These are phyloP conservation scores for Pleurostoma richardsiae DNA, from an alignment of 2,329 filamentous ascomycete genomes.

Conservation along the genomic window DNA sequence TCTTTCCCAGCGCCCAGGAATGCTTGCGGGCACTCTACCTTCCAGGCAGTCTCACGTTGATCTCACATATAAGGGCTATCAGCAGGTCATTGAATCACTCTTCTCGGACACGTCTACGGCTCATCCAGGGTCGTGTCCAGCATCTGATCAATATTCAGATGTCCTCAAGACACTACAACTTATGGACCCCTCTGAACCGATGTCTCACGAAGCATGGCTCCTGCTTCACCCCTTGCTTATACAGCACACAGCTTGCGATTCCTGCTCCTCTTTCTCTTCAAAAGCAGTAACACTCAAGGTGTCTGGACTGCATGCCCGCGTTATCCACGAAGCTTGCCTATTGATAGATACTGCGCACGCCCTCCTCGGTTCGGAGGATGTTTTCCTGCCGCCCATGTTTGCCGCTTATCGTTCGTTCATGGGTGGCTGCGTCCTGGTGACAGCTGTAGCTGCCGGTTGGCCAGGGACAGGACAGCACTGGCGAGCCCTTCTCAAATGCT, in stretches of 20 bases:
- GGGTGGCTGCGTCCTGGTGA: conserved; percentile 3
- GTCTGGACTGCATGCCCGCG: conserved; percentile 1
- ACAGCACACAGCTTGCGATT: conserved; percentile 1
- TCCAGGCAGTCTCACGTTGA: no score
- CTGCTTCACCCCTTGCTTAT: conserved; percentile 1
- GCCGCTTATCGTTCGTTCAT: conserved; percentile 2
- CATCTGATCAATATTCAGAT: background rate
- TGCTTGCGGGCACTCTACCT: no score
- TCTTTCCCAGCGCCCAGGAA: no score
- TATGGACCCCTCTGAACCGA: conserved; percentile 2
- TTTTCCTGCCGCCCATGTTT: conserved; percentile 2
- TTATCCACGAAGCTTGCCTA: conserved; percentile 1
- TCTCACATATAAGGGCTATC: no score
- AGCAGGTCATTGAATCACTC: no score
- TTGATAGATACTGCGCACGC: conserved; percentile 2
- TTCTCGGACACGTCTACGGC: no score
- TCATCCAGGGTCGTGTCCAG: no score
- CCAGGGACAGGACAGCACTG: background rate
- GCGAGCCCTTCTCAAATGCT: conserved; percentile 1
- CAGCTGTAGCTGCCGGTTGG: background rate
- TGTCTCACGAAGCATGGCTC: conserved; percentile 3
- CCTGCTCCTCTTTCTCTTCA: conserved; percentile 3
- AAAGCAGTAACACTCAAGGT: background rate
- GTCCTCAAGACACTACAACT: conserved; percentile 2
- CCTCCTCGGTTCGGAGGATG: background rate